Evolutionary conservation across 768 basidiomycete species (phyloP), one percentile per base, ranked within the genome.

Genomic region (Mrakia blollopis): DNA sequence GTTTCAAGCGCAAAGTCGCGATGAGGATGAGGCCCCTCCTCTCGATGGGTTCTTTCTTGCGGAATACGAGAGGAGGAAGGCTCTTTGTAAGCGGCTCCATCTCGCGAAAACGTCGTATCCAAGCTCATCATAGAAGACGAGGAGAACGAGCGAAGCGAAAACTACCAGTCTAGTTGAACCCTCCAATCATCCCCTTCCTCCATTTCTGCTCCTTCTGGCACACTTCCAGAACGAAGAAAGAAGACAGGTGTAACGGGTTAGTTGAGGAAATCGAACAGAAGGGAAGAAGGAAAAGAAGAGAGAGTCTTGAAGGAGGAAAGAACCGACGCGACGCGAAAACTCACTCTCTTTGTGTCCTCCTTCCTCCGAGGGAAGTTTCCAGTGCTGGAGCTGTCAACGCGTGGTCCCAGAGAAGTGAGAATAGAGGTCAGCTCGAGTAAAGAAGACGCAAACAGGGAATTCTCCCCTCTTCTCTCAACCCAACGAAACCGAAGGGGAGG

Each of bases 191-290:
- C 6, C 65, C 65, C 65, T 68, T 68, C 35, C 65, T 35, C 65
- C 65, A 68, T 37, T 68, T 39, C 65, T 41, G 65, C 65, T 68
- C 65, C 37, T 68, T 68, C 23, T 44, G 65, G 23, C 65, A 68
- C 35, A 39, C 65, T 68, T 39, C 6, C 35, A 8, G 8, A 65
- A 18, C 10, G 23, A 65, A n/a, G 21, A 21, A 21, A 39, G 39
- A 4, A 25, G 23, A 18, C 39, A 21, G 25, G 35, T 11, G 63
- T n/a, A n/a, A n/a, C 44, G 7, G 7, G 65, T 39, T 9, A 39
- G 37, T 3, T 37, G 13, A 21, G 47, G 2, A 18, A 50, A 21
- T 50, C 47, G 14, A 16, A 21, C 11, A 21, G 7, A 50, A 4
- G 47, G 47, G 47, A 16, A 21, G 47, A 21, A 50, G 16, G 11